Percentiles rank a stretch among this genome's conserved stretches.
Conservation (phyloP, 352 stramenopile species). For the Phytophthora meadii region DNA sequence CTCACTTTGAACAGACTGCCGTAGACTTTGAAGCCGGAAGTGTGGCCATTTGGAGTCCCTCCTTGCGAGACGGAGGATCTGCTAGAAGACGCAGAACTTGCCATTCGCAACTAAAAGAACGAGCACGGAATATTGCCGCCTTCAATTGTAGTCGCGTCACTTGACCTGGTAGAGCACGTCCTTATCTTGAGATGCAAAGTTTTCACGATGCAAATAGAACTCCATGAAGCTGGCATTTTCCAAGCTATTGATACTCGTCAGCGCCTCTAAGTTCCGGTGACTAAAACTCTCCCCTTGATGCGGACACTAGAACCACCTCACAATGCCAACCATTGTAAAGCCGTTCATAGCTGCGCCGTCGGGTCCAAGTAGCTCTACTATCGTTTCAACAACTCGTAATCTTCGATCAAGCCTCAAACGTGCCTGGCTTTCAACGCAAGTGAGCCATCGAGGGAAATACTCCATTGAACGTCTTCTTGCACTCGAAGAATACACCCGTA, state of each 20-base stretch:
- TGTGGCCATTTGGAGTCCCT: slow-evolving; percentile 8
- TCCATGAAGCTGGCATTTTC: too few relatives aligned
- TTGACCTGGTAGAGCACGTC: too few relatives aligned
- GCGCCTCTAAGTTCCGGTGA: neutral
- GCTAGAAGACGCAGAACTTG: slow-evolving; percentile 18
- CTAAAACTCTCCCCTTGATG: neutral
- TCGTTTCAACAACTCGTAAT: too few relatives aligned
- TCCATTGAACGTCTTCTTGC: slow-evolving; percentile 33
- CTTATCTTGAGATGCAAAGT: neutral
- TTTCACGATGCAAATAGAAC: slow-evolving; percentile 15
- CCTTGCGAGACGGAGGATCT: slow-evolving; percentile 11
- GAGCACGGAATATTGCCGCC: too few relatives aligned
- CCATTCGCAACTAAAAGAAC: slow-evolving; percentile 16
- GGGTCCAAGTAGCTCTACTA: too few relatives aligned
- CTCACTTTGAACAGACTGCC: slow-evolving; percentile 85
- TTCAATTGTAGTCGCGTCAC: neutral
- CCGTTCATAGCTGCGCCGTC: too few relatives aligned
- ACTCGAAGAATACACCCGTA: slow-evolving; percentile 32
- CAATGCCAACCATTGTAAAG: too few relatives aligned
- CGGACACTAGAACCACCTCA: too few relatives aligned
- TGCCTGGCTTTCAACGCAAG: slow-evolving; percentile 24
- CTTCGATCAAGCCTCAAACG: slow-evolving; percentile 1
- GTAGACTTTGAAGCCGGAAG: slow-evolving; percentile 76
- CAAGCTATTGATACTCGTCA: slow-evolving; percentile 1
- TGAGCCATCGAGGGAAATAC: slow-evolving; percentile 35